phyloP scores from a whole-genome alignment of 805 yeast genomes.

The Wickerhamiella parazyma region DNA sequence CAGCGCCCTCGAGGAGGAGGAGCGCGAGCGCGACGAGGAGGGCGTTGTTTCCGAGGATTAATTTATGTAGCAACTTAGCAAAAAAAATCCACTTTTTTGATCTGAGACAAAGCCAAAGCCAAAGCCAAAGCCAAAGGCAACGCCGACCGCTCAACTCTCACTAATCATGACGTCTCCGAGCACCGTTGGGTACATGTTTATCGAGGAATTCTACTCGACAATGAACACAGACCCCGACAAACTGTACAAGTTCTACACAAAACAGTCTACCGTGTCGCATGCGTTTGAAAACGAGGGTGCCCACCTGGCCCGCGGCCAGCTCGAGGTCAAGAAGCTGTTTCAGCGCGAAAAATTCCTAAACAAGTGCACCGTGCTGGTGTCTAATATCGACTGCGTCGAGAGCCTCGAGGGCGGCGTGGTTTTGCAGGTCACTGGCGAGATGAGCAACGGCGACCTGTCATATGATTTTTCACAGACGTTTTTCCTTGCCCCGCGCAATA shows the following conservation, averaged over 20 bases:
- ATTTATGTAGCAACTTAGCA: too few species aligned
- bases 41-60: not conserved
- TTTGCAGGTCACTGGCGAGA: slow-evolving; percentile 31
- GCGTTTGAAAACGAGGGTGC: slow-evolving; percentile 28
- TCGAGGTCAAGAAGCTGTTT: slow-evolving; percentile 24
- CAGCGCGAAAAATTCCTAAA: slow-evolving; percentile 20
- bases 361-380: slow-evolving; percentile 27
- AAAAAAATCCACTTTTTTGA: too few species aligned
- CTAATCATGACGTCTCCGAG: slow-evolving; percentile 10
- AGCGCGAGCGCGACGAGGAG: slow-evolving; percentile 10
- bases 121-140: too few species aligned
- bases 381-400: slow-evolving; percentile 28
- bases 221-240: slow-evolving; percentile 24
- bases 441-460: slow-evolving; percentile 24
- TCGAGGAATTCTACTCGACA: slow-evolving; percentile 28
- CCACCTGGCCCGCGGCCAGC: slow-evolving; percentile 21
- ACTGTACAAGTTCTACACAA: slow-evolving; percentile 27
- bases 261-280: slow-evolving; percentile 25
- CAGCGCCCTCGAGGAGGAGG: slow-evolving; percentile 13
- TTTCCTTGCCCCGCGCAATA: slow-evolving; percentile 21
- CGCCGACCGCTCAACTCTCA: too few species aligned
- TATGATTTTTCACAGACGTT: slow-evolving; percentile 30
- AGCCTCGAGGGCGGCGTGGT: slow-evolving; percentile 25
- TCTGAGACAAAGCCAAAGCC: not conserved
- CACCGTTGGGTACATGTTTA: slow-evolving; percentile 29